These are phyloP conservation scores for Diaporthe nobilis DNA, from an alignment of 2,329 filamentous ascomycete species.

Conservation along the genomic window DNA sequence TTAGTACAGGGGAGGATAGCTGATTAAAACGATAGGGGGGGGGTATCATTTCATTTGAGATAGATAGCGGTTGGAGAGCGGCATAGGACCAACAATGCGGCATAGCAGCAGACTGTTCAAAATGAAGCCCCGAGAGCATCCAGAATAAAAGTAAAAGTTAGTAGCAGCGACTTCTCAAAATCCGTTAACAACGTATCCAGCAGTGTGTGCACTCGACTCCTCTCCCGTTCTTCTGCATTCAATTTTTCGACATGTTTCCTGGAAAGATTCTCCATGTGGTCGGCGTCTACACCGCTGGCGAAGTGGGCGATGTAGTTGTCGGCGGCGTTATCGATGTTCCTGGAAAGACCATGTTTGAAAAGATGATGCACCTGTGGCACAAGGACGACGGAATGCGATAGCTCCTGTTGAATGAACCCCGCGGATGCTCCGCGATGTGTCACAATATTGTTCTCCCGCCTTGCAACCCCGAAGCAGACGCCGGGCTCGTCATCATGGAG, in stretches of 20 bases:
- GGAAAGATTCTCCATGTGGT: conserved; percentile 49
- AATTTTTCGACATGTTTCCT: not conserved
- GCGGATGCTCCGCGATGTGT: conserved; percentile 57
- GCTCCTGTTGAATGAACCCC: conserved; percentile 61
- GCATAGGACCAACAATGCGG: too few species aligned
- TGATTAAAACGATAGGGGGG: too few species aligned
- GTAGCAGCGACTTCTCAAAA: not conserved
- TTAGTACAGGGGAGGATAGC: too few species aligned
- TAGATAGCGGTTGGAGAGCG: too few species aligned
- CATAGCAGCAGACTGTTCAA: not conserved
- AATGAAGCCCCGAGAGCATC: not conserved
- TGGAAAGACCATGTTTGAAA: conserved; percentile 63
- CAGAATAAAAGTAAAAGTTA: not conserved
- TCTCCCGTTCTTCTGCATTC: not conserved
- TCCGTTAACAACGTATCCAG: not conserved
- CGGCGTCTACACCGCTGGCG: conserved; percentile 57
- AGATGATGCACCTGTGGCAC: conserved; percentile 58
- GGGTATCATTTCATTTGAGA: too few species aligned
- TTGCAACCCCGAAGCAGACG: not conserved
- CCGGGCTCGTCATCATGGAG: not conserved
- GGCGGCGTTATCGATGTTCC: conserved; percentile 61
- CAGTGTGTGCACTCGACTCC: not conserved
- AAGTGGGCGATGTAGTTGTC: conserved; percentile 63
- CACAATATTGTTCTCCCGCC: not conserved
- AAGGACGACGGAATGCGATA: conserved; percentile 57